Evolutionary conservation across 1,284 basidiomycete species (phyloP).

Genomic region (Phellopilus nigrolimitatus): DNA sequence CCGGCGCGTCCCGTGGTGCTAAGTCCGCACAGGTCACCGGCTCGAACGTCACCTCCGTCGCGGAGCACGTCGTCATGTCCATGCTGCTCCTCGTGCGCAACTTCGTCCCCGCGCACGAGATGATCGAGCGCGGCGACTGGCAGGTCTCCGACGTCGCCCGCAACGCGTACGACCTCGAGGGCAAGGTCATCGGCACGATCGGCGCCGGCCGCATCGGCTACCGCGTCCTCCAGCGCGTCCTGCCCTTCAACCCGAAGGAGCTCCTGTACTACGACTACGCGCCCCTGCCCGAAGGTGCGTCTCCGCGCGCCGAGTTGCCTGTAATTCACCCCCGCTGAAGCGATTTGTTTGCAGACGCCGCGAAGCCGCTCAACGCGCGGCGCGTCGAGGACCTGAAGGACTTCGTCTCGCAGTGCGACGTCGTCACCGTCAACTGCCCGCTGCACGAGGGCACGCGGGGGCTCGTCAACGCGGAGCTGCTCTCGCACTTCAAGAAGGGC

Average conservation of each 20-base stretch:
- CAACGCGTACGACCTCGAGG: conserved; percentile 84
- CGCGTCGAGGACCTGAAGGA: conserved; percentile 84
- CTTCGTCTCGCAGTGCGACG: conserved; percentile 79
- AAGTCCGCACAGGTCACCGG: conserved; percentile 81
- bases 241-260: conserved; percentile 88
- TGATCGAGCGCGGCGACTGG: conserved; percentile 85
- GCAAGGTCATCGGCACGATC: conserved; percentile 87
- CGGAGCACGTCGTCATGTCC: conserved; percentile 84
- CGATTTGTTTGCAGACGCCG: conserved; percentile 48
- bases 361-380: conserved; percentile 66
- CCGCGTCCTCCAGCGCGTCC: conserved; percentile 83
- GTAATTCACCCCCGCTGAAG: not conserved
- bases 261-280: conserved; percentile 93
- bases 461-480: conserved; percentile 77
- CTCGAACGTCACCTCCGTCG: conserved; percentile 87
- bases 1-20: conserved; percentile 77
- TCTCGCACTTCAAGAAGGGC: conserved; percentile 88
- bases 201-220: conserved; percentile 88
- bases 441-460: conserved; percentile 85
- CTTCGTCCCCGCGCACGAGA: conserved; percentile 80
- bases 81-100: conserved; percentile 87
- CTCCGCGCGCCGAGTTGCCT: not conserved
- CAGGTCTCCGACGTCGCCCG: conserved; percentile 78
- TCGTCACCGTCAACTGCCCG: conserved; percentile 88
- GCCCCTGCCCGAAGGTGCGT: conserved; percentile 63